Evolutionary conservation across 371 early-diverging fungal genomes (phyloP).

Genomic region (Mortierella sp.): DNA sequence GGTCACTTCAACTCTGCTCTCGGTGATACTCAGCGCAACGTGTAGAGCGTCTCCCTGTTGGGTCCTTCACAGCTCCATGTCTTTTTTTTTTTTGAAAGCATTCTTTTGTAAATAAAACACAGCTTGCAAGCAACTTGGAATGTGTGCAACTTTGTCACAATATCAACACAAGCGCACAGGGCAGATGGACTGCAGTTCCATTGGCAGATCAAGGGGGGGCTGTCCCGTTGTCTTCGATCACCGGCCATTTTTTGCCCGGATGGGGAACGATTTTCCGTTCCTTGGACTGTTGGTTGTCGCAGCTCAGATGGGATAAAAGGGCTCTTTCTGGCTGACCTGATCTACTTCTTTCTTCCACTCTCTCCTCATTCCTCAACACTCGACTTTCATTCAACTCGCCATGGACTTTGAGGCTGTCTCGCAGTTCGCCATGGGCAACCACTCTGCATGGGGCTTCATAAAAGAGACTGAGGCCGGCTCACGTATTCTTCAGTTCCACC

Average conservation of each 20-base stretch:
- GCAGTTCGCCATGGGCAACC: constrained; percentile 27
- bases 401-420: constrained; percentile 38
- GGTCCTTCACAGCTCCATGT: not conserved
- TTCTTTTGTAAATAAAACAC: not conserved
- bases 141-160: no score
- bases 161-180: no score
- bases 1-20: constrained; percentile 33
- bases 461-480: constrained; percentile 11
- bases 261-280: no score
- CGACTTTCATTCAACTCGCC: not conserved
- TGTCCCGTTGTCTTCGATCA: no score
- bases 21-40: constrained; percentile 34
- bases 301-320: no score
- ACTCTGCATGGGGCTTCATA: constrained; percentile 23
- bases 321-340: not conserved
- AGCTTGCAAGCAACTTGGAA: no score
- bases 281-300: no score
- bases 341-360: not conserved
- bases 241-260: no score
- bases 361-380: not conserved
- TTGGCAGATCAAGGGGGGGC: no score
- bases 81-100: not conserved
- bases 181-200: no score
- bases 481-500: constrained; percentile 12
- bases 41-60: constrained; percentile 6